phyloP scores from a whole-genome alignment of 345 rosid genomes.

The Salix dunnii region DNA sequence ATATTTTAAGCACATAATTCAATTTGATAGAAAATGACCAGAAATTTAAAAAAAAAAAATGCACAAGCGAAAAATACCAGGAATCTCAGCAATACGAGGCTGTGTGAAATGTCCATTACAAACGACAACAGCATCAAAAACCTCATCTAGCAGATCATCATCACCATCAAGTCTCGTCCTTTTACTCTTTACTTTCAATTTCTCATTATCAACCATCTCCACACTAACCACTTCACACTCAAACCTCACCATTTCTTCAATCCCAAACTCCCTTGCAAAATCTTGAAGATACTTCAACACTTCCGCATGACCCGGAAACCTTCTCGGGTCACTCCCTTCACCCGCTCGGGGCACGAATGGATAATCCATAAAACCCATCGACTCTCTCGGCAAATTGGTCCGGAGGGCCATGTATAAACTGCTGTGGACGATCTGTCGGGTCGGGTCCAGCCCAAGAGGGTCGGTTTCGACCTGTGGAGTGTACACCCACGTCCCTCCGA shows the following conservation, averaged over 20 bases:
- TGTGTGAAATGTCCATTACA: slow-evolving; percentile 17
- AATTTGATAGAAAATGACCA: neutral
- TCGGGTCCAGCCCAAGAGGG: slow-evolving; percentile 24
- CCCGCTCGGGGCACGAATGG: slow-evolving; percentile 2
- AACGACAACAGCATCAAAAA: slow-evolving; percentile 26
- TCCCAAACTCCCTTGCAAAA: slow-evolving; percentile 20
- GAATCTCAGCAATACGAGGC: slow-evolving; percentile 20
- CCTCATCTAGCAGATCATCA: neutral
- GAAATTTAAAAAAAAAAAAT: neutral
- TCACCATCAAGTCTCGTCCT: neutral
- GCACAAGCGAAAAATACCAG: slow-evolving; percentile 3
- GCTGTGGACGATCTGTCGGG: slow-evolving; percentile 13
- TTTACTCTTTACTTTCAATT: slow-evolving; percentile 14
- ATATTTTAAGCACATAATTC: no score
- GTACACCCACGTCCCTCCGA: slow-evolving; percentile 31
- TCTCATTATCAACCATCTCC: neutral
- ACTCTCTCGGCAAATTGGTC: slow-evolving; percentile 23
- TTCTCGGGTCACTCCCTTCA: slow-evolving; percentile 16
- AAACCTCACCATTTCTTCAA: slow-evolving; percentile 11
- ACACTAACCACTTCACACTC: slow-evolving; percentile 15
- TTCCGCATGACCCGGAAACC: slow-evolving; percentile 22
- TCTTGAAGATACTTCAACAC: slow-evolving; percentile 18
- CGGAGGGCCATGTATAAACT: slow-evolving; percentile 28
- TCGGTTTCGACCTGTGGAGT: slow-evolving; percentile 21
- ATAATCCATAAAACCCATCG: slow-evolving; percentile 29